Evolutionary conservation across 139 green algal genomes (phyloP).

Genomic region (Diplosphaera chodatii): DNA sequence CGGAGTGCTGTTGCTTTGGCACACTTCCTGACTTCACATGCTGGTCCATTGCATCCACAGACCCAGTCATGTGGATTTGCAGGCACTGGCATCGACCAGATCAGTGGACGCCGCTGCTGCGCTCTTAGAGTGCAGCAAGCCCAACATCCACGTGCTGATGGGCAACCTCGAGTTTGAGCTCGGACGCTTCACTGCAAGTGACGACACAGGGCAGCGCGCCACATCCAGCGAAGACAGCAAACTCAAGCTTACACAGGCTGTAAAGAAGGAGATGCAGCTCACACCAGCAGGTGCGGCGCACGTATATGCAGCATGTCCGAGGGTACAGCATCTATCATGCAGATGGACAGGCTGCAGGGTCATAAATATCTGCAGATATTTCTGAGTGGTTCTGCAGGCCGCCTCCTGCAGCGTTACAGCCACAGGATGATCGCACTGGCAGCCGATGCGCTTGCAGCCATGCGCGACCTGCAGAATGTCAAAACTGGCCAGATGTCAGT

Average conservation of each 20-base stretch:
- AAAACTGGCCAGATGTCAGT: constrained; percentile 23
- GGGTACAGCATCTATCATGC: too few species aligned
- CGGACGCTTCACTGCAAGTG: background rate
- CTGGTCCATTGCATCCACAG: too few species aligned
- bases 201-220: background rate
- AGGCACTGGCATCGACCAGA: background rate
- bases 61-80: background rate
- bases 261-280: background rate
- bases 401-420: constrained; percentile 24
- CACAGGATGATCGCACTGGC: constrained; percentile 18
- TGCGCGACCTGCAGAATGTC: constrained; percentile 17
- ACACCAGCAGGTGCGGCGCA: background rate
- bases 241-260: background rate
- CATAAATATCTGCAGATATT: too few species aligned
- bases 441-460: constrained; percentile 9
- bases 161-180: background rate
- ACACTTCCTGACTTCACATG: too few species aligned
- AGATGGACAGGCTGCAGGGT: too few species aligned
- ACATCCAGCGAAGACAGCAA: background rate
- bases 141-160: background rate
- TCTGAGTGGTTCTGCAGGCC: constrained; percentile 5
- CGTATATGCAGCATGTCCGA: too few species aligned
- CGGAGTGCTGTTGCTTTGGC: too few species aligned
- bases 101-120: background rate
- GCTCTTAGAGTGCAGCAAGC: background rate